Conservation (phyloP, 495 filamentous ascomycete species). For the Neurospora terricola region DNA sequence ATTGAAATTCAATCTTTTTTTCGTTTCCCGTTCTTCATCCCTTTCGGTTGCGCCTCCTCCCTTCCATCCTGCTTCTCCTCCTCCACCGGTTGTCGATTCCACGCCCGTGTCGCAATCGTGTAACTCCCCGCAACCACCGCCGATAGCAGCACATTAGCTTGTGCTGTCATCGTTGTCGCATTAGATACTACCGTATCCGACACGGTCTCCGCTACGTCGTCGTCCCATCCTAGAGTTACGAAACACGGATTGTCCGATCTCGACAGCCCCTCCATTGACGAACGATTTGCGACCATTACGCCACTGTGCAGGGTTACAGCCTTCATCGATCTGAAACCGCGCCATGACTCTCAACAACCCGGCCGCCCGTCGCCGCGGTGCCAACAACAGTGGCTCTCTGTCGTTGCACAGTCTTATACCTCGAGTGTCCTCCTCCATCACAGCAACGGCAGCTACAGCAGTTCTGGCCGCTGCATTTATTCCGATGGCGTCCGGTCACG, state of each 20-base stretch:
- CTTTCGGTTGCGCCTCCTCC: not conserved
- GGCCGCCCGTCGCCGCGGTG: not conserved
- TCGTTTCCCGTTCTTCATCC: not conserved
- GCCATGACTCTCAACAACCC: slow-evolving; percentile 10
- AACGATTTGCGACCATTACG: too few relatives aligned
- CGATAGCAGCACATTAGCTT: not conserved
- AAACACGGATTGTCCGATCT: not conserved
- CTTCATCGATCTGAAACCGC: slow-evolving; percentile 2
- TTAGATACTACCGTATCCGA: not conserved
- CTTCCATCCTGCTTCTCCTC: not conserved
- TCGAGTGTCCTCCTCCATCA: slow-evolving; percentile 1
- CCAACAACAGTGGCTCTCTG: not conserved
- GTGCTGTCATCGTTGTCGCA: not conserved
- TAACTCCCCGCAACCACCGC: not conserved
- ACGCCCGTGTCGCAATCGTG: not conserved
- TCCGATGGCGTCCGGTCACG: slow-evolving; percentile 50
- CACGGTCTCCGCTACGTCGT: not conserved
- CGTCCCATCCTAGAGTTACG: not conserved
- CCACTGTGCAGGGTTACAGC: not conserved
- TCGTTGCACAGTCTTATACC: slow-evolving; percentile 1
- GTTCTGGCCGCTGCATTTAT: slow-evolving; percentile 16
- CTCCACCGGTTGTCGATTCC: not conserved
- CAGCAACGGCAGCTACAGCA: slow-evolving; percentile 3
- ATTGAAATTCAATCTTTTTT: not conserved
- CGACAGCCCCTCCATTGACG: not conserved